Conservation (phyloP, 805 yeast species). For the Candida qinlingensis region DNA sequence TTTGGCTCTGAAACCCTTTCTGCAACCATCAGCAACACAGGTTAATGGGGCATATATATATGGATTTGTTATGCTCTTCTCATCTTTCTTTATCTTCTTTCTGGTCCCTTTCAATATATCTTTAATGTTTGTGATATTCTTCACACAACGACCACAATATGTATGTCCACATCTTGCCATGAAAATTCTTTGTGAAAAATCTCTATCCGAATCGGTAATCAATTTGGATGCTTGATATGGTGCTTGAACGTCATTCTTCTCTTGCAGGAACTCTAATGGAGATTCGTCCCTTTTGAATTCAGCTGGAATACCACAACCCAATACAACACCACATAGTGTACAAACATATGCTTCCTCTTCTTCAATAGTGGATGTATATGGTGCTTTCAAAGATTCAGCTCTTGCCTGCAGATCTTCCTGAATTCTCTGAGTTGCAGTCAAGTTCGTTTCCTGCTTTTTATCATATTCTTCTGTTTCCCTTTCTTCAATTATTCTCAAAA, state of each 20-base stretch:
- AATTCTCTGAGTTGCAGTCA: conserved; percentile 1
- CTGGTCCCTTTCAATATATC: conserved; percentile 14
- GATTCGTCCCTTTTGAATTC: conserved; percentile 35
- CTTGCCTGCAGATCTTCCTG: not conserved
- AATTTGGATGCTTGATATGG: conserved; percentile 57
- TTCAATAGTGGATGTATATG: conserved; percentile 25
- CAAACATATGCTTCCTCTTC: conserved; percentile 44
- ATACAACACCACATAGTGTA: conserved; percentile 60
- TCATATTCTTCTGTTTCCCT: conserved; percentile 17
- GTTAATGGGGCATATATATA: conserved; percentile 47
- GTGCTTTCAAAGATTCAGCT: conserved; percentile 4
- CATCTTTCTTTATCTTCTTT: conserved; percentile 17
- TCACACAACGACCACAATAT: conserved; percentile 81
- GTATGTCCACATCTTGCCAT: conserved; percentile 75
- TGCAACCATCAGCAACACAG: conserved; percentile 55
- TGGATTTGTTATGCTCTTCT: conserved; percentile 28
- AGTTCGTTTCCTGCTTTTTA: conserved; percentile 8
- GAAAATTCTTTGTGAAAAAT: conserved; percentile 61
- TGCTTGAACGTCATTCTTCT: conserved; percentile 39
- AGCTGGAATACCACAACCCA: conserved; percentile 71
- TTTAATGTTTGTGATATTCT: conserved; percentile 46
- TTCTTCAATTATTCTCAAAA: conserved; percentile 15
- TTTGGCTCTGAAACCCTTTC: conserved; percentile 35
- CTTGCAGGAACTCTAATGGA: conserved; percentile 27
- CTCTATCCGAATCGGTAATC: conserved; percentile 50